Evolutionary conservation across 164 flowering plant genomes (phyloP).

Genomic region (Tetracentron sinense): DNA sequence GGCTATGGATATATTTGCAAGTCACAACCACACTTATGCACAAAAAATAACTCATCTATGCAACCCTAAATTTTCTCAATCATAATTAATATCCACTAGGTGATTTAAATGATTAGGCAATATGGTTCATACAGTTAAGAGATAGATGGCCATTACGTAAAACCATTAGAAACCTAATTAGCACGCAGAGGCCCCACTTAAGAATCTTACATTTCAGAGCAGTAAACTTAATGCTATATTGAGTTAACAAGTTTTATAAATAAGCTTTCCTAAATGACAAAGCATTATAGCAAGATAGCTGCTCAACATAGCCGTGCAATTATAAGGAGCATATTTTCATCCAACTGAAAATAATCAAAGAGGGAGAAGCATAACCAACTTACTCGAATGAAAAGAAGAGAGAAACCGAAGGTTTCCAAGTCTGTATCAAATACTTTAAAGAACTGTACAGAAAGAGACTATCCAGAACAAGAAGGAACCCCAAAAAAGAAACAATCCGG

Average conservation of each 20-base stretch:
- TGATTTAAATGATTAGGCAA: too few species aligned
- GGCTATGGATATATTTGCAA: too few species aligned
- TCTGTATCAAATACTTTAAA: conserved; percentile 53
- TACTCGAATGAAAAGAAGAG: conserved; percentile 97
- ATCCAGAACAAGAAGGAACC: conserved; percentile 76
- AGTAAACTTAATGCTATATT: not conserved
- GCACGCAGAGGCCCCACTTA: not conserved
- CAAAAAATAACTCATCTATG: too few species aligned
- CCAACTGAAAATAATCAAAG: not conserved
- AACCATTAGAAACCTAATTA: not conserved
- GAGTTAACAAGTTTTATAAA: not conserved
- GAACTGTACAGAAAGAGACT: conserved; percentile 65
- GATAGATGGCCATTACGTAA: not conserved
- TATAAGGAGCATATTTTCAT: not conserved
- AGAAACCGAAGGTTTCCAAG: conserved; percentile 80
- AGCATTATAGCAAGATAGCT: not conserved
- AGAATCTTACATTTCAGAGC: not conserved
- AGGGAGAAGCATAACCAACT: conserved; percentile 27
- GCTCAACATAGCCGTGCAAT: not conserved
- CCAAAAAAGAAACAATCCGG: conserved; percentile 87
- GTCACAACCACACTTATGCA: too few species aligned
- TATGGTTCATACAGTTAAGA: too few species aligned
- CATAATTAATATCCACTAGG: too few species aligned
- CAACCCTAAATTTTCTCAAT: too few species aligned
- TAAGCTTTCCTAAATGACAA: not conserved